Evolutionary conservation across 352 stramenopile species (phyloP), one percentile per base, ranked within the genome.

Genomic region (Thalassiosira sp.): DNA sequence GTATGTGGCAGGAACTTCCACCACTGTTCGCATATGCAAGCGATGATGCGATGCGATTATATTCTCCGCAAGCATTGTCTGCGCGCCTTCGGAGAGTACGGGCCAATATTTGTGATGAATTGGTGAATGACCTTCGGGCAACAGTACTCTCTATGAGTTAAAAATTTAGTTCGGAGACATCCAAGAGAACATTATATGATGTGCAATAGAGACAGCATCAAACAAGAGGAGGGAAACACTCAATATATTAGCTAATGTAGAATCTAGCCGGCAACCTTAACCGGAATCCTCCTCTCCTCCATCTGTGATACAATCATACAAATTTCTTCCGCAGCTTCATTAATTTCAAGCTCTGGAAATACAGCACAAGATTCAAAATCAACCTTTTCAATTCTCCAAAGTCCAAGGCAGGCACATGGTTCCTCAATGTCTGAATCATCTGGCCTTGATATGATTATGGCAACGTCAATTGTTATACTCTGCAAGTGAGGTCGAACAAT

Each of bases 361-460:
- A 67, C 42, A 0, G 76, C 72, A 72, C 60, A 85, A 46, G 67
- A 20, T 49, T 63, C 37, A 43, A 86, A 76, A 59, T 86, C 79
- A 37, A 89, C 64, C 37, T 82, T 59, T 46, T 86, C 74, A 15
- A 89, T 73, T 51, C 78, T 63, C 64, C 64, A 89, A 2, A 86
- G 16, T 13, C 65, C 73, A 48, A 89, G 31, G 58, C 79, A 80
- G 13, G 71, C 65, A 42, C 60, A 57, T 11, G 70, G 73, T 43
- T 75, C 64, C n/a, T 73, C 57, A 16, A 59, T 35, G 48, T 74
- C 31, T 25, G 45, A 60, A 52, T 45, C 57, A 20, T 57, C 46
- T 15, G 80, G 80, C 25, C 71, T 64, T 48, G 33, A 53, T 25
- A 89, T 52, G 18, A 85, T 51, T 1, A 85, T 42, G 11, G 70